These are phyloP conservation scores for Pharnaceum exiguum DNA, from an alignment of 148 eudicot species.

Conservation along the genomic window DNA sequence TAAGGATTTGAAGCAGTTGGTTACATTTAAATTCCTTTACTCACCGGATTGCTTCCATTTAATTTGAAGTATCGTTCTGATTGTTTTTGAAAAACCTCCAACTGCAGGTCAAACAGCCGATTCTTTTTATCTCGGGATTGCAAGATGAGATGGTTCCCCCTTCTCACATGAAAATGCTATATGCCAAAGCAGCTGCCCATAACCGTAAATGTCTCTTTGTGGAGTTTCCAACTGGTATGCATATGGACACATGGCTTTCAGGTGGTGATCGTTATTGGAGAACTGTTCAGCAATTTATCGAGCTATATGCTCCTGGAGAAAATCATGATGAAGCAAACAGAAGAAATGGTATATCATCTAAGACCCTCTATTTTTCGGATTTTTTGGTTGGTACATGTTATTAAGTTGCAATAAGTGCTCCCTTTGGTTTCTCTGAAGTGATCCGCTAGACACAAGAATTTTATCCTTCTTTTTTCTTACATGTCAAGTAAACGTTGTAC, in stretches of 20 bases:
- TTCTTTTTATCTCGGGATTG: slow-evolving; percentile 85
- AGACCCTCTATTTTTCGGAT: neutral
- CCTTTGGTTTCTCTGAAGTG: neutral
- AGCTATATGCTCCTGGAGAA: slow-evolving; percentile 37
- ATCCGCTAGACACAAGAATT: too few species aligned
- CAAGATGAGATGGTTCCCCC: slow-evolving; percentile 98
- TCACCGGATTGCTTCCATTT: neutral
- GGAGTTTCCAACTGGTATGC: slow-evolving; percentile 93
- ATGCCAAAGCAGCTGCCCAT: slow-evolving; percentile 87
- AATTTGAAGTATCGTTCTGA: neutral
- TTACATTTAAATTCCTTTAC: neutral
- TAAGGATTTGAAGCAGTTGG: too few species aligned
- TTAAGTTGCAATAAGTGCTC: too few species aligned
- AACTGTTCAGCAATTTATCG: slow-evolving; percentile 48
- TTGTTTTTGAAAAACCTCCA: too few species aligned
- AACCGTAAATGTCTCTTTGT: slow-evolving; percentile 61
- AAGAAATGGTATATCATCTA: slow-evolving; percentile 28
- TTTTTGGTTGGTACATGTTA: too few species aligned
- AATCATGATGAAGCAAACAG: slow-evolving; percentile 29
- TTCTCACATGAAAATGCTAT: slow-evolving; percentile 73
- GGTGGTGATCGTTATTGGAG: slow-evolving; percentile 93
- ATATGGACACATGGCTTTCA: slow-evolving; percentile 96
- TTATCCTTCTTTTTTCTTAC: too few species aligned
- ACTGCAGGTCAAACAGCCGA: slow-evolving; percentile 83
- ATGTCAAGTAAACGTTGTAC: too few species aligned